These are phyloP conservation scores for Stenogyne calaminthoides DNA, from an alignment of 305 asterid genomes.

Conservation along the genomic window DNA sequence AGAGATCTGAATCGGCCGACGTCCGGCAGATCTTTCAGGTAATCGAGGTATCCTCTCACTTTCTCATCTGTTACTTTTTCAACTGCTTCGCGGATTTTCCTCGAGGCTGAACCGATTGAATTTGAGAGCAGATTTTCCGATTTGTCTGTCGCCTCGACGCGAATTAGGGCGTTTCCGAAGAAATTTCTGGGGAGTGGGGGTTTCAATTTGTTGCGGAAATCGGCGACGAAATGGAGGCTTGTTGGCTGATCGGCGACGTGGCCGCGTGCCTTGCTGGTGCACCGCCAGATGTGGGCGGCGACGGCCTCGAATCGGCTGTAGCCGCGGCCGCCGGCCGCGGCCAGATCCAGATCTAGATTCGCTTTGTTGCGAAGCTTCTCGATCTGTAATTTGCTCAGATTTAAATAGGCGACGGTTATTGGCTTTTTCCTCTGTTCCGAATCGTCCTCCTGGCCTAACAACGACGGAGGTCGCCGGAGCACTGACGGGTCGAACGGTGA, in stretches of 20 bases:
- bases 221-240: constrained; percentile 49
- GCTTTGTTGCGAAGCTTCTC: constrained; percentile 44
- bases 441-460: constrained; percentile 42
- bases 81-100: constrained; percentile 42
- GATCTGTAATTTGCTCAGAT: constrained; percentile 38
- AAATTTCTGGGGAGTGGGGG: constrained; percentile 44
- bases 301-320: constrained; percentile 67
- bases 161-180: constrained; percentile 56
- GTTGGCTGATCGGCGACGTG: constrained; percentile 45
- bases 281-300: constrained; percentile 82
- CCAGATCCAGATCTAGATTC: constrained; percentile 32
- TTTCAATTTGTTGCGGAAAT: constrained; percentile 41
- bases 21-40: constrained; percentile 38
- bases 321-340: constrained; percentile 38
- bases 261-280: constrained; percentile 67
- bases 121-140: constrained; percentile 37
- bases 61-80: constrained; percentile 43
- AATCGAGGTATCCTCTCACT: constrained; percentile 41
- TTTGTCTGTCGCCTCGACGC: constrained; percentile 41
- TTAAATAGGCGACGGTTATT: constrained; percentile 37
- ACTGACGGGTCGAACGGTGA: constrained; percentile 50
- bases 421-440: constrained; percentile 48
- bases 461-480: constrained; percentile 62
- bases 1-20: constrained; percentile 48
- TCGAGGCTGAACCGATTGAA: constrained; percentile 33